Evolutionary conservation across 164 flowering plant genomes (phyloP), one percentile per base, ranked within the genome.

Genomic region (Tinospora cordifolia): DNA sequence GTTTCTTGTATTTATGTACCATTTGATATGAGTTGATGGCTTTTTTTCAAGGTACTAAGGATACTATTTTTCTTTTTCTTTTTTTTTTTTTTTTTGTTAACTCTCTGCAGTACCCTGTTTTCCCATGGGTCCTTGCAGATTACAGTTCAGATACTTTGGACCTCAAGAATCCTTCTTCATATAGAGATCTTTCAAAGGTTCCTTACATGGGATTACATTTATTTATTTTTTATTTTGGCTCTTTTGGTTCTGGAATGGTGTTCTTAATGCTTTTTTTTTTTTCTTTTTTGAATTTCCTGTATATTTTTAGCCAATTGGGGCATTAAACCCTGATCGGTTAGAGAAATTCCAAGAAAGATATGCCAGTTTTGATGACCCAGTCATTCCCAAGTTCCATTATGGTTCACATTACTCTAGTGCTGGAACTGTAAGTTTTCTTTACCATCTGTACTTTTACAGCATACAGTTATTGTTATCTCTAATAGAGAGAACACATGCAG

Each of bases 381-480:
- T 90, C 77, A 95, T 95, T 68, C 99, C 99, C 40, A 92, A 92
- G 72, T 95, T 95, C 78, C 99, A 91, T 79, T 95, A 95, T 85
- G 99, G 99, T 75, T 95, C 99, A 75, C 99, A 95, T 84, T 95
- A 95, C 80, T 95, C 98, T 41, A 92, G 94, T 84, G 99, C 98
- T 74, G 99, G 97, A 85, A 87, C 92, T 15, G 99, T 95, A 85
- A 63, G 92, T 78, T 77, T 69, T 67, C 68, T 67, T 27, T 17
- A 3, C 24, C 39, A 40, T 27, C 65, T 69, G 49, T 15, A 22
- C 24, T 13, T 62, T 36, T 47, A 36, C 21, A 44, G 14, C 12
- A 9, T 44, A 44, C 47, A 5, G 47, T 44, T 44, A 44, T 44
- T 11, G 9, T 44, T 44, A 44, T 44, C 9, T 44, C 14, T 44